These are phyloP conservation scores for Puccinia novopanici DNA, from an alignment of 1,284 basidiomycete species.

Conservation along the genomic window DNA sequence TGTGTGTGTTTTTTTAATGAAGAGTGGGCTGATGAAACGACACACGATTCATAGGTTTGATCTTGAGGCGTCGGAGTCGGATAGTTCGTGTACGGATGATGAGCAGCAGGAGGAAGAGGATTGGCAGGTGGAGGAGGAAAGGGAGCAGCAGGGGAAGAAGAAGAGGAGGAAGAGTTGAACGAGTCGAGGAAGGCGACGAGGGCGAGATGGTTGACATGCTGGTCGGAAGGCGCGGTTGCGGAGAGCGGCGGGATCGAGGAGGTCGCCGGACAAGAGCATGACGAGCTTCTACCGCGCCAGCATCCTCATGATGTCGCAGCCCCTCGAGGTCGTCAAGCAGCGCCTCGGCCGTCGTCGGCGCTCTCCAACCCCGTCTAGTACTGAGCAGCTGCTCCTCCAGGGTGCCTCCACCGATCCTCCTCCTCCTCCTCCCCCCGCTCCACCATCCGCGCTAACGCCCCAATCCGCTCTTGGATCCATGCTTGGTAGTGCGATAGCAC, in stretches of 20 bases:
- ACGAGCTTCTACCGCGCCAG: conserved; percentile 38
- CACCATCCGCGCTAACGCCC: background rate
- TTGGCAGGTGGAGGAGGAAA: background rate
- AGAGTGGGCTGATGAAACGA: no score
- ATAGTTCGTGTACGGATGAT: no score
- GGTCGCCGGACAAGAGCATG: conserved; percentile 26
- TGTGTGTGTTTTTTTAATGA: no score
- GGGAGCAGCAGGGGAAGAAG: background rate
- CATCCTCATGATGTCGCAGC: conserved; percentile 41
- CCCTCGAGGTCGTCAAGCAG: background rate
- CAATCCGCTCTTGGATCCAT: conserved; percentile 36
- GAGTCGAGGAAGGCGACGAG: background rate
- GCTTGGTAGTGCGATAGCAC: conserved; percentile 24
- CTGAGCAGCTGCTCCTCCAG: no score
- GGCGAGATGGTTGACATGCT: background rate
- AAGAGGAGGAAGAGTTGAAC: background rate
- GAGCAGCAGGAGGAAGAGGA: background rate
- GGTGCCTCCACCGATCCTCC: no score
- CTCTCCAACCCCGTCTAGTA: no score
- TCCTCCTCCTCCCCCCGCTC: background rate
- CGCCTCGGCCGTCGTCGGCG: no score
- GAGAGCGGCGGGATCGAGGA: background rate
- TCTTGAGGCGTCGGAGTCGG: conserved; percentile 45
- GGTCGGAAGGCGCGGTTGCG: background rate
- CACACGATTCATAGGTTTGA: conserved; percentile 19